Evolutionary conservation across 306 rosid genomes (phyloP), one percentile per base, ranked within the genome.

Genomic region (Prunus davidiana): DNA sequence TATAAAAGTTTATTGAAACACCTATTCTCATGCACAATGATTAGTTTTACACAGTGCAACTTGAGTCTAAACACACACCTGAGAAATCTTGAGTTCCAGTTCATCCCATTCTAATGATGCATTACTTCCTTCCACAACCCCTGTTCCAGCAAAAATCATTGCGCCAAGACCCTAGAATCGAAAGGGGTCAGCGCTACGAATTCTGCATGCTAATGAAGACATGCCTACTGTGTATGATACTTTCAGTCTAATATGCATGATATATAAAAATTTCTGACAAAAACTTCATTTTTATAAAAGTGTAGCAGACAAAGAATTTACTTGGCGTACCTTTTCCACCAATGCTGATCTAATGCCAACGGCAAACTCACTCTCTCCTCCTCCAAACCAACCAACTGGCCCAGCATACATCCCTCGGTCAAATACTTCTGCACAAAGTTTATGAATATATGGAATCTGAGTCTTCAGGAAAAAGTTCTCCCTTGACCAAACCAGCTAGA

Each of bases 391-490:
- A 51, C 99, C 99, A 77, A 95, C 92, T 64, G 97, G 99, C 71
- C 97, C 99, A 69, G 97, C 99, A 80, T 89, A 95, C 99, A 92
- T 95, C 75, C 97, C 99, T 66, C 97, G 83, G 78, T 95, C 99
- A 81, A 95, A 92, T 79, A 89, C 80, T 80, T 92, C 99, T 95
- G 91, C 77, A 84, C 47, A 78, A 63, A 46, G 63, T 64, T 64
- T 47, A 66, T 63, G 34, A 69, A 69, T 61, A 47, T 45, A 47
- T 47, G 78, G 56, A 58, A 8, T 66, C 79, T 30, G 9, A 60
- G 15, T n/a, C 32, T 54, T 66, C 24, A 49, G 15, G 28, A 54
- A 56, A 68, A 5, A 2, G 0, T 13, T 27, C 34, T 5, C 25
- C 2, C 27, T 6, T 10, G 3, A 14, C 65, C n/a, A 25, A 32